Conservation (phyloP, 2,329 filamentous ascomycete species). For the Plectosphaerella plurivora region DNA sequence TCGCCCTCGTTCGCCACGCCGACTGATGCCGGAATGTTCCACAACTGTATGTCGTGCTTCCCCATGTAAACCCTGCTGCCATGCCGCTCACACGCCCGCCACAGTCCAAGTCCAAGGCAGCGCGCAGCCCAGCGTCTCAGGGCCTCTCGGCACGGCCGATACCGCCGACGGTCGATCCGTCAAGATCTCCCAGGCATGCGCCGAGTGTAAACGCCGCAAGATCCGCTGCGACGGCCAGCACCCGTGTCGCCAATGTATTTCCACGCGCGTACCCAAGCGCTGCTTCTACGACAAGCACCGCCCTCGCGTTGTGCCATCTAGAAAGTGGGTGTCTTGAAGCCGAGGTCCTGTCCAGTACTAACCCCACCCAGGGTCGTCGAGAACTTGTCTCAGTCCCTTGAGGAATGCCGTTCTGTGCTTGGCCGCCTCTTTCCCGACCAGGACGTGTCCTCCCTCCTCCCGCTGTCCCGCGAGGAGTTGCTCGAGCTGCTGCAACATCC, state of each 20-base stretch:
- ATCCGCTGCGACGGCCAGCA: constrained; percentile 65
- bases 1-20: background rate
- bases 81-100: background rate
- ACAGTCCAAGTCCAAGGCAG: background rate
- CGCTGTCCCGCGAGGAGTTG: constrained; percentile 55
- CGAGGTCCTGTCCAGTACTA: background rate
- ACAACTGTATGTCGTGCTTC: background rate
- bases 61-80: background rate
- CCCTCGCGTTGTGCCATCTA: constrained; percentile 70
- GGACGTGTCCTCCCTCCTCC: constrained; percentile 45
- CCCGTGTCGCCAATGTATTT: constrained; percentile 78
- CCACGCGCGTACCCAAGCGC: constrained; percentile 72
- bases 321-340: constrained; percentile 49
- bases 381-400: constrained; percentile 59
- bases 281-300: constrained; percentile 80
- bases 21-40: background rate
- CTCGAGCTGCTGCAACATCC: constrained; percentile 51
- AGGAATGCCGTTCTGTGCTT: constrained; percentile 61
- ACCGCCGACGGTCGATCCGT: constrained; percentile 38
- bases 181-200: constrained; percentile 57
- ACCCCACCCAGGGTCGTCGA: constrained; percentile 40
- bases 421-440: constrained; percentile 58
- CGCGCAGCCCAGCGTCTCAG: background rate
- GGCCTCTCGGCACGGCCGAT: constrained; percentile 30
- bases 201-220: constrained; percentile 55